Conservation (phyloP, 345 rosid species). For the Acer yangbiense region DNA sequence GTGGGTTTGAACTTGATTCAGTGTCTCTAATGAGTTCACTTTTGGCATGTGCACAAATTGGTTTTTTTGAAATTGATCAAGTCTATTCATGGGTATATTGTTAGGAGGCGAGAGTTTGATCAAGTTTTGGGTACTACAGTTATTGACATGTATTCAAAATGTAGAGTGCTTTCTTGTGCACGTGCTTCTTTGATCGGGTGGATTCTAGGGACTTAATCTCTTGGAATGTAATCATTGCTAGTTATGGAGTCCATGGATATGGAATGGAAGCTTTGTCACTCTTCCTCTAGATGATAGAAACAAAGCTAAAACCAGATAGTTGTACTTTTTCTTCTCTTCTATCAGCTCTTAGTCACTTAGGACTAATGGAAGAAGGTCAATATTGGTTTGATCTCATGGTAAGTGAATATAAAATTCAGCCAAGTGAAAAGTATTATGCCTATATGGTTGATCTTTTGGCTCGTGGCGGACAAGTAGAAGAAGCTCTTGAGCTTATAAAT, state of each 20-base stretch:
- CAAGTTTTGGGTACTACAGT: slow-evolving; percentile 52
- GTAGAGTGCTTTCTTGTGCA: slow-evolving; percentile 53
- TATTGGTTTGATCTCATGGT: slow-evolving; percentile 58
- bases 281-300: slow-evolving; percentile 23
- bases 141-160: slow-evolving; percentile 77
- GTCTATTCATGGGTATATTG: slow-evolving; percentile 47
- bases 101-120: slow-evolving; percentile 48
- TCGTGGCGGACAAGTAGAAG: slow-evolving; percentile 68
- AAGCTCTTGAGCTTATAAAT: slow-evolving; percentile 55
- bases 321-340: slow-evolving; percentile 66
- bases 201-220: slow-evolving; percentile 52
- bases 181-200: slow-evolving; percentile 48
- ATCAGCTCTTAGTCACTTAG: slow-evolving; percentile 75
- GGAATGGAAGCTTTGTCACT: slow-evolving; percentile 62
- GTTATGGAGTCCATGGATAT: slow-evolving; percentile 71
- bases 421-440: slow-evolving; percentile 63
- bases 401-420: slow-evolving; percentile 45
- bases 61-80: slow-evolving; percentile 30
- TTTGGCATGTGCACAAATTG: slow-evolving; percentile 57
- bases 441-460: slow-evolving; percentile 77
- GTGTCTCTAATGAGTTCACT: no score
- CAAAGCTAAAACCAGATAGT: no score
- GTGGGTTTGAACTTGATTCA: no score
- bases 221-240: slow-evolving; percentile 71
- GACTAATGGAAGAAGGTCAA: slow-evolving; percentile 61